Evolutionary conservation across 257 asterid species (phyloP).

Genomic region (Phtheirospermum japonicum): DNA sequence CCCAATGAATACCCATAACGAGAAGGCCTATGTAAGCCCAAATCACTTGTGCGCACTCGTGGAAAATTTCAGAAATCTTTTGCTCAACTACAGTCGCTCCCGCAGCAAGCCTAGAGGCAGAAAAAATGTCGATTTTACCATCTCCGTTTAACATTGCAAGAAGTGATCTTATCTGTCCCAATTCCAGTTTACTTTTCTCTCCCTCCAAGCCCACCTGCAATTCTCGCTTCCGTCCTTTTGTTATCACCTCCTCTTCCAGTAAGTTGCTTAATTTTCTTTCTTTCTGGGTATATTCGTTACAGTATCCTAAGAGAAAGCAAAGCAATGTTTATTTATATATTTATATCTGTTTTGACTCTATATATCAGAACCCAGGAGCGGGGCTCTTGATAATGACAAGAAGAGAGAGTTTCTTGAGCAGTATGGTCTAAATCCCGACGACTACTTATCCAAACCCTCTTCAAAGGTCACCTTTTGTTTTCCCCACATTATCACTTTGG

Average conservation of each 20-base stretch:
- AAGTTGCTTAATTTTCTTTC: slow-evolving; percentile 30
- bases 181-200: slow-evolving; percentile 24
- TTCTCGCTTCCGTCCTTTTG: slow-evolving; percentile 38
- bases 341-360: background rate
- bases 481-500: background rate
- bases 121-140: slow-evolving; percentile 52
- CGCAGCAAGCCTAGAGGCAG: slow-evolving; percentile 3
- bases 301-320: background rate
- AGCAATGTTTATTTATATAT: background rate
- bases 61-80: slow-evolving; percentile 7
- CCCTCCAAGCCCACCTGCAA: slow-evolving; percentile 30
- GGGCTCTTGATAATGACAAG: slow-evolving; percentile 37
- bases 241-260: slow-evolving; percentile 53
- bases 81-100: slow-evolving; percentile 12
- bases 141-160: slow-evolving; percentile 29
- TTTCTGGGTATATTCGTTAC: background rate
- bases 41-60: background rate
- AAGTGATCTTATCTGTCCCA: slow-evolving; percentile 28
- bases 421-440: slow-evolving; percentile 79
- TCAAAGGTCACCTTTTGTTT: slow-evolving; percentile 47
- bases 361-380: slow-evolving; percentile 54
- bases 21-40: slow-evolving; percentile 20
- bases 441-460: slow-evolving; percentile 55
- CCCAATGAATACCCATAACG: background rate
- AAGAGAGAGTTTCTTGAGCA: slow-evolving; percentile 67